Conservation (phyloP, 1,139 yeast species). For the Taphrina deformans region DNA sequence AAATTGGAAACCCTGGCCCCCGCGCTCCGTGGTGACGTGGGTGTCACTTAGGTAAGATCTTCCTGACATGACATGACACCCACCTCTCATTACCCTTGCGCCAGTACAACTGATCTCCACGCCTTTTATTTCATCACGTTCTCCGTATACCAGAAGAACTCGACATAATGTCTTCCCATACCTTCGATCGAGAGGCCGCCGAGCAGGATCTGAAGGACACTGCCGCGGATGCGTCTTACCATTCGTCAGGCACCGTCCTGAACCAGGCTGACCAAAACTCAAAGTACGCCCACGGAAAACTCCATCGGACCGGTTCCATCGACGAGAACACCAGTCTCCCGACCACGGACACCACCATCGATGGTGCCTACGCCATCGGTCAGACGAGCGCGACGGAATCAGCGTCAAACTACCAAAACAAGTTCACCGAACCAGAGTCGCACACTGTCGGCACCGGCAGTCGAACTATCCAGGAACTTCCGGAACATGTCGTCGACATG, state of each 20-base stretch:
- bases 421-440: conserved; percentile 8
- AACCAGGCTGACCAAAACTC: conserved; percentile 8
- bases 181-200: conserved; percentile 6
- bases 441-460: conserved; percentile 12
- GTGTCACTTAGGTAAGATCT: not conserved
- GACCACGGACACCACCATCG: conserved; percentile 4
- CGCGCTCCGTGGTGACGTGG: not conserved
- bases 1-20: not conserved
- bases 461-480: conserved; percentile 3
- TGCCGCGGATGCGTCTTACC: conserved; percentile 21
- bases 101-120: no score
- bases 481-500: conserved; percentile 6
- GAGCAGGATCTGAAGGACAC: conserved; percentile 5
- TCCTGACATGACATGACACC: no score
- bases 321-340: conserved; percentile 12
- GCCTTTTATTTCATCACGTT: no score
- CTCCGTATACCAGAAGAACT: no score
- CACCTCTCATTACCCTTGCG: no score
- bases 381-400: not conserved
- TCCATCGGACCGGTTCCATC: conserved; percentile 15
- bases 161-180: not conserved
- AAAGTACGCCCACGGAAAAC: conserved; percentile 9
- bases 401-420: conserved; percentile 4
- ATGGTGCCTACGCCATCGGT: conserved; percentile 10
- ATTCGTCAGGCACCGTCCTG: conserved; percentile 16